Evolutionary conservation across 1,139 yeast species (phyloP).

Genomic region (Yamadazyma triangularis): DNA sequence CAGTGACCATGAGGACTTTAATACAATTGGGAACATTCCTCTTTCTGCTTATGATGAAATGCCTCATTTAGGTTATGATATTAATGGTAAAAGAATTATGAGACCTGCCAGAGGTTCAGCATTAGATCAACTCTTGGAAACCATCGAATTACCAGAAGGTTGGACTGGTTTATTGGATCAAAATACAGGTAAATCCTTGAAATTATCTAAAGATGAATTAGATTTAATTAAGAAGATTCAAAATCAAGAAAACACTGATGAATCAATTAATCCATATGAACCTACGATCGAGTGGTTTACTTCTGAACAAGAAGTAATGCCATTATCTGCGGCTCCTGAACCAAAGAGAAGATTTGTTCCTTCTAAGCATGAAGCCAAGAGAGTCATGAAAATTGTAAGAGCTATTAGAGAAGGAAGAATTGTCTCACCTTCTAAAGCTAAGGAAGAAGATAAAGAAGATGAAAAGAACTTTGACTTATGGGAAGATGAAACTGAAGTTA

Average conservation of each 20-base stretch:
- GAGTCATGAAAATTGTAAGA: slow-evolving; percentile 91
- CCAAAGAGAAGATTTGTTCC: slow-evolving; percentile 97
- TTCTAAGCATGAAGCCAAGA: slow-evolving; percentile 92
- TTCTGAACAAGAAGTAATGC: slow-evolving; percentile 81
- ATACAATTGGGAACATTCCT: slow-evolving; percentile 93
- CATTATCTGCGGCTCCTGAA: slow-evolving; percentile 89
- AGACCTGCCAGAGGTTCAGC: slow-evolving; percentile 98
- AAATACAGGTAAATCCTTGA: slow-evolving; percentile 82
- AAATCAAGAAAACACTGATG: slow-evolving; percentile 80
- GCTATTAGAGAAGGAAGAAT: slow-evolving; percentile 97
- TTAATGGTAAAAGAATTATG: slow-evolving; percentile 97
- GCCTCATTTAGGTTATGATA: slow-evolving; percentile 97
- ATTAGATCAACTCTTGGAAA: slow-evolving; percentile 79
- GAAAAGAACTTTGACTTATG: slow-evolving; percentile 71
- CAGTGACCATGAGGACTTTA: slow-evolving; percentile 76
- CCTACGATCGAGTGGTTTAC: slow-evolving; percentile 97
- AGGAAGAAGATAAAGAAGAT: slow-evolving; percentile 50
- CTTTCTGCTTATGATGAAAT: slow-evolving; percentile 90
- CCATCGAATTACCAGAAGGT: slow-evolving; percentile 92
- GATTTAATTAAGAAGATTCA: slow-evolving; percentile 86
- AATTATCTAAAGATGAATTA: slow-evolving; percentile 82
- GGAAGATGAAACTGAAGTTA: slow-evolving; percentile 57
- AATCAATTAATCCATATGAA: slow-evolving; percentile 79
- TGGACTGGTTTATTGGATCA: slow-evolving; percentile 97
- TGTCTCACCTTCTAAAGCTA: slow-evolving; percentile 61